Percentiles rank a stretch among this genome's conserved stretches.
Conservation (phyloP, 164 flowering plant genomes). For the Brasenia schreberi region DNA sequence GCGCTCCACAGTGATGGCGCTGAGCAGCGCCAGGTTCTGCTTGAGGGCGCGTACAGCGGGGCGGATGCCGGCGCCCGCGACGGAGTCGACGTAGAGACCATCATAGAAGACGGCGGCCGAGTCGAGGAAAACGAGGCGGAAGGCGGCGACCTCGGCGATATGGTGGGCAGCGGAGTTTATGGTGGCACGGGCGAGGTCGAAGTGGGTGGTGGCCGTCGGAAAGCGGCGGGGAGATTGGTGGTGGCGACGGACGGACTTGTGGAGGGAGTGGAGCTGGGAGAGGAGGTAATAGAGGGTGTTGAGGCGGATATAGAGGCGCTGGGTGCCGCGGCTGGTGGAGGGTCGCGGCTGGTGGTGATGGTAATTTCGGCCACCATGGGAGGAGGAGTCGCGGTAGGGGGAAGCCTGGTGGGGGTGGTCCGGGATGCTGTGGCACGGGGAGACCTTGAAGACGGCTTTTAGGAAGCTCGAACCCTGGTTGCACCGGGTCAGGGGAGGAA, state of each 20-base stretch:
- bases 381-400: not conserved
- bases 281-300: conserved; percentile 76
- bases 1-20: conserved; percentile 47
- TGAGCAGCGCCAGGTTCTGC: conserved; percentile 67
- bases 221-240: conserved; percentile 14
- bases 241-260: conserved; percentile 30
- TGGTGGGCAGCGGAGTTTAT: conserved; percentile 46
- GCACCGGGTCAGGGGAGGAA: conserved; percentile 87
- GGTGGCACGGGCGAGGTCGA: conserved; percentile 37
- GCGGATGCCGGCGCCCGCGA: conserved; percentile 48
- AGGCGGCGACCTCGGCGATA: conserved; percentile 81
- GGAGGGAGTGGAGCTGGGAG: conserved; percentile 51
- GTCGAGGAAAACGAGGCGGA: conserved; percentile 77
- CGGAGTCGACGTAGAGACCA: conserved; percentile 48
- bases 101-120: conserved; percentile 60
- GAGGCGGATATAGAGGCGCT: conserved; percentile 86
- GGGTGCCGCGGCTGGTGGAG: conserved; percentile 91
- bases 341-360: conserved; percentile 55
- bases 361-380: conserved; percentile 10
- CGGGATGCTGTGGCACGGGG: conserved; percentile 31
- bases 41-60: conserved; percentile 71
- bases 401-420: conserved; percentile 5
- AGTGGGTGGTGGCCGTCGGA: conserved; percentile 28
- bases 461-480: conserved; percentile 53
- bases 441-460: conserved; percentile 51